Conservation (phyloP, 2,329 filamentous ascomycete species). For the Alternaria dauci region DNA sequence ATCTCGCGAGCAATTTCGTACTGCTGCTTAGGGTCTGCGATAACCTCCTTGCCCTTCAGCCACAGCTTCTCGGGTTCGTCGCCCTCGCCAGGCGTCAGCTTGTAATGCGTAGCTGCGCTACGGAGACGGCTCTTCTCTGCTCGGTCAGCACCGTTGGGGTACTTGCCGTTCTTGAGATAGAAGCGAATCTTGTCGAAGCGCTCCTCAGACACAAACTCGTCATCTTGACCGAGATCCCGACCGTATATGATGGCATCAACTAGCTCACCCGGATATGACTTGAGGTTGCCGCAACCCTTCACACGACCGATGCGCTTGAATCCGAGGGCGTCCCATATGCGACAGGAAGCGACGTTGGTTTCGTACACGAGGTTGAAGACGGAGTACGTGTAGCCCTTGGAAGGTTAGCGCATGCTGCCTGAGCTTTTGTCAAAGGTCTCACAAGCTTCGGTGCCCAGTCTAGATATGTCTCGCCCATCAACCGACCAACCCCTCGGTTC, state of each 20-base stretch:
- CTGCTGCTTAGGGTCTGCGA: constrained; percentile 87
- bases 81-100: constrained; percentile 67
- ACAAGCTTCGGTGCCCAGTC: constrained; percentile 62
- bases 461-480: constrained; percentile 62
- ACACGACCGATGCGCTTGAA: constrained; percentile 92
- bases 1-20: constrained; percentile 85
- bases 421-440: constrained; percentile 17
- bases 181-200: constrained; percentile 98
- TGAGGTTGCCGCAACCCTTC: constrained; percentile 60
- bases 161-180: constrained; percentile 93
- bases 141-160: constrained; percentile 90
- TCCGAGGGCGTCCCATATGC: constrained; percentile 89
- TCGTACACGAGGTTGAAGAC: constrained; percentile 96
- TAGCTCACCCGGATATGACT: constrained; percentile 56
- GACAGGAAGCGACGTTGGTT: constrained; percentile 87
- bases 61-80: constrained; percentile 71
- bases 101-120: constrained; percentile 94
- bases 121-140: constrained; percentile 95
- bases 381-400: constrained; percentile 82
- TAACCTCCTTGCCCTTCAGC: constrained; percentile 97
- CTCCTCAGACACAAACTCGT: constrained; percentile 90
- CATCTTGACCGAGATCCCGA: constrained; percentile 67
- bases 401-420: constrained; percentile 11
- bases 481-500: constrained; percentile 59
- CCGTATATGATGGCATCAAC: constrained; percentile 68